Percentiles rank a stretch among this genome's conserved stretches.
These are phyloP conservation scores for Vigna radiata DNA, from an alignment of 306 rosid species.

Conservation along the genomic window DNA sequence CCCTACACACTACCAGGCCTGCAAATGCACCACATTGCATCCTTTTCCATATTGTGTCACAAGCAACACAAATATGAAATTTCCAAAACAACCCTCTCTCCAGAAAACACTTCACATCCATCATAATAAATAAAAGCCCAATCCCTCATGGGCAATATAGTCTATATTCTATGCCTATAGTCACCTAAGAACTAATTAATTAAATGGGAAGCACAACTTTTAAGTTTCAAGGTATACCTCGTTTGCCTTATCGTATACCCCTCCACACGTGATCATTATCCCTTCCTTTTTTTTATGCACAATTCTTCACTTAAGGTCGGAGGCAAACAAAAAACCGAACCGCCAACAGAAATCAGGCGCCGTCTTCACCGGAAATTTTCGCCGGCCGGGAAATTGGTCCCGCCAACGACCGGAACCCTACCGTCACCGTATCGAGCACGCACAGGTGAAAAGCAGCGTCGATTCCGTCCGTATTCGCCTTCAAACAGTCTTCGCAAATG, in stretches of 20 bases:
- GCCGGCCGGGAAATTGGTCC: constrained; percentile 76
- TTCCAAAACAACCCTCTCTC: not conserved
- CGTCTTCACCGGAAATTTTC: constrained; percentile 35
- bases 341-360: not conserved
- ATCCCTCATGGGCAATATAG: not conserved
- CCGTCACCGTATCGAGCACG: constrained; percentile 53
- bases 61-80: not conserved
- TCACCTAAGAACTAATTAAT: constrained; percentile 28
- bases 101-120: not conserved
- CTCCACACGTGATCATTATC: constrained; percentile 37
- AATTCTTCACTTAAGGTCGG: not conserved
- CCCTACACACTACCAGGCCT: constrained; percentile 3
- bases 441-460: constrained; percentile 63
- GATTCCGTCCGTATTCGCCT: constrained; percentile 38
- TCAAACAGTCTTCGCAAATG: constrained; percentile 54
- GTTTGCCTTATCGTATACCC: constrained; percentile 50
- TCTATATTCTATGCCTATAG: not conserved
- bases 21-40: not conserved
- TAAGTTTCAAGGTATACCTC: constrained; percentile 25
- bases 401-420: constrained; percentile 57
- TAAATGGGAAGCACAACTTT: not conserved
- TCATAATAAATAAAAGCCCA: not conserved
- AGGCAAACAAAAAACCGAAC: not conserved
- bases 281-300: not conserved
- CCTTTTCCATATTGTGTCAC: not conserved